A percentile compares a stretch with the other conserved stretches of the same genome.
These are phyloP conservation scores for Rhodotorula diobovata DNA, from an alignment of 768 basidiomycete genomes.

Conservation along the genomic window DNA sequence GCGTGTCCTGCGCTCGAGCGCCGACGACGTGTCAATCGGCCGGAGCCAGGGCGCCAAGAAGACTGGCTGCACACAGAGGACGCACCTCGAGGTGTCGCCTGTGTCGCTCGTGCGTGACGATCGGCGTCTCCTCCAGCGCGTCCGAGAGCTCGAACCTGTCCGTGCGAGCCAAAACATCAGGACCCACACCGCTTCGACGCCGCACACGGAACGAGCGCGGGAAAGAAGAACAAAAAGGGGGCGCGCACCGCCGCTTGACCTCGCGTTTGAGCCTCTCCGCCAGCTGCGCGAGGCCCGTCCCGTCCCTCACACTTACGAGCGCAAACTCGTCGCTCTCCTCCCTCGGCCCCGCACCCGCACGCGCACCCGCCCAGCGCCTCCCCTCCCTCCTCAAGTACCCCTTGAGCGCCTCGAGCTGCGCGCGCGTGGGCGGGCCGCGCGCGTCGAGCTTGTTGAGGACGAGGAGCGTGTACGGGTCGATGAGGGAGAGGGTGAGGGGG, in stretches of 20 bases:
- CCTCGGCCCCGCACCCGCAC: neutral
- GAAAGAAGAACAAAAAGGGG: neutral
- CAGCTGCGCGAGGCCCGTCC: conserved; percentile 16
- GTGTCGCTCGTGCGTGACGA: conserved; percentile 76
- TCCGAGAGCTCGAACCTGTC: conserved; percentile 41
- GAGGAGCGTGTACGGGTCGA: conserved; percentile 61
- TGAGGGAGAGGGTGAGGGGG: conserved; percentile 51
- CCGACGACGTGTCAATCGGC: neutral
- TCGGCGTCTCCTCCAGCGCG: conserved; percentile 51
- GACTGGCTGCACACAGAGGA: no score
- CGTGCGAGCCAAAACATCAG: neutral
- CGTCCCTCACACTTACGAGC: conserved; percentile 22
- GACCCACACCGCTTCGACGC: no score
- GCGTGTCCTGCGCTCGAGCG: conserved; percentile 7
- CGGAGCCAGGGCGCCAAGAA: no score
- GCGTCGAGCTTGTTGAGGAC: conserved; percentile 74
- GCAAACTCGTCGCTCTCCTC: neutral
- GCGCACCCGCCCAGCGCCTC: conserved; percentile 4
- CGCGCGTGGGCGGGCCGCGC: neutral
- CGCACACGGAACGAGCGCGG: no score
- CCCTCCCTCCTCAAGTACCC: neutral
- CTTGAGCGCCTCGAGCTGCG: conserved; percentile 4
- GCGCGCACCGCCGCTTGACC: conserved; percentile 20
- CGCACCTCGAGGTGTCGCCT: conserved; percentile 63
- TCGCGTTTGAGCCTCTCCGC: conserved; percentile 10